These are phyloP conservation scores for Orbilia quercus DNA, from an alignment of 2,329 filamentous ascomycete genomes.

Conservation along the genomic window DNA sequence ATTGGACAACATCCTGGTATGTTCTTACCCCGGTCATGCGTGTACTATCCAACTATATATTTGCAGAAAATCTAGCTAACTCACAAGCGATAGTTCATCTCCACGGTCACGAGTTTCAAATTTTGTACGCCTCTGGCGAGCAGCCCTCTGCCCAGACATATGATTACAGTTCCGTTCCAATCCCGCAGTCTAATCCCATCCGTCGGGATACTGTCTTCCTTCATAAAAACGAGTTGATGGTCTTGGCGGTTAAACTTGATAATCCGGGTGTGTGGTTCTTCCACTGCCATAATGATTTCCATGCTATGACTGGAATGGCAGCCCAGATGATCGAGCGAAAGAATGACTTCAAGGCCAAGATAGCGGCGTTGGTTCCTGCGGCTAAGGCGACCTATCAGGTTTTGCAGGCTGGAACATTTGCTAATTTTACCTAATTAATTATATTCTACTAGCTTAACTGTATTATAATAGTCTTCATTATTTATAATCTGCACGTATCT, in stretches of 20 bases:
- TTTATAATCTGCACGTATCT: no score
- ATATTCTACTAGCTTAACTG: no score
- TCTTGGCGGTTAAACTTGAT: neutral
- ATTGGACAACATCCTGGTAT: conserved; percentile 8
- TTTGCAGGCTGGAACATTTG: neutral
- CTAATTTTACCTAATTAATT: neutral
- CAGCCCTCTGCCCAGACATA: neutral
- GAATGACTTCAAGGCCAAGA: neutral
- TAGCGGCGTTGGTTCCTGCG: neutral
- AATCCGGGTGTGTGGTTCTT: conserved; percentile 8
- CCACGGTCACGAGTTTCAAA: conserved; percentile 12
- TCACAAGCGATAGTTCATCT: neutral
- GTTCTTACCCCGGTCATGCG: neutral
- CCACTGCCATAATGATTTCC: conserved; percentile 9
- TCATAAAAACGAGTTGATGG: conserved; percentile 12
- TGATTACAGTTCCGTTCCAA: conserved; percentile 3
- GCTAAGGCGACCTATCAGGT: neutral
- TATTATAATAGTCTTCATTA: no score
- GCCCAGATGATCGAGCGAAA: conserved; percentile 3
- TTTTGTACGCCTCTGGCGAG: conserved; percentile 3
- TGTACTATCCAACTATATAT: no score
- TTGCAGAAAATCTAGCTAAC: neutral
- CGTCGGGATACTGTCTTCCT: conserved; percentile 9
- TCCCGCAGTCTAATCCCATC: neutral
- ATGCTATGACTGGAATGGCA: conserved; percentile 3